A percentile compares a stretch with the other conserved stretches of the same genome.
Evolutionary conservation across 1,284 basidiomycete species (phyloP).

Genomic region (Porogramme epimiltina): DNA sequence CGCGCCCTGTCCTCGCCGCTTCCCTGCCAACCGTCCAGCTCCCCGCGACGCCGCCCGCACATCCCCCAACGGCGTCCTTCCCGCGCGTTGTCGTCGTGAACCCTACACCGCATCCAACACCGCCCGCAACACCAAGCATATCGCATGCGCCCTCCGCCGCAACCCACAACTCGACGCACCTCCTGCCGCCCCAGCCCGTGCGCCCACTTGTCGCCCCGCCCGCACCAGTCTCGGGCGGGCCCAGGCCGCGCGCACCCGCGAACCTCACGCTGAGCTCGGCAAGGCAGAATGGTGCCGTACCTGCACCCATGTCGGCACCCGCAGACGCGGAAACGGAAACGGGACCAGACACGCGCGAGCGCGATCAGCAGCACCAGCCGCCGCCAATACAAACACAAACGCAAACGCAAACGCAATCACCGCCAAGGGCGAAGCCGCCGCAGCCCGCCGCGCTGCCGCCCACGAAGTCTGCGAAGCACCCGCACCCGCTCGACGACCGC

Average conservation of each 20-base stretch:
- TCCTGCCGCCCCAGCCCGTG: conserved; percentile 27
- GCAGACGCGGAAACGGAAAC: too few relatives aligned
- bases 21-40: conserved; percentile 32
- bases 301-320: too few relatives aligned
- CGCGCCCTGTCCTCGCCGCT: conserved; percentile 28
- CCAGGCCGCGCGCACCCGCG: too few relatives aligned
- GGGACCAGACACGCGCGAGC: too few relatives aligned
- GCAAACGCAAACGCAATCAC: too few relatives aligned
- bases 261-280: too few relatives aligned
- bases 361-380: too few relatives aligned
- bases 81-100: conserved; percentile 59
- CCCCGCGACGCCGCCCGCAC: conserved; percentile 32
- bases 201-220: conserved; percentile 17
- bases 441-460: too few relatives aligned
- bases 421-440: too few relatives aligned
- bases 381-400: too few relatives aligned
- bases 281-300: too few relatives aligned
- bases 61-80: conserved; percentile 26
- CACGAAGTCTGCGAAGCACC: too few relatives aligned
- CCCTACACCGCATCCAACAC: conserved; percentile 57
- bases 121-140: conserved; percentile 49
- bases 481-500: conserved; percentile 36
- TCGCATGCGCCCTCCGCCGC: conserved; percentile 18
- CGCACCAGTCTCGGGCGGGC: neutral
- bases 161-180: conserved; percentile 23